Percentiles rank a stretch among this genome's conserved stretches.
phyloP scores from a whole-genome alignment of 208 protist genomes.

The Naegleria fowleri region DNA sequence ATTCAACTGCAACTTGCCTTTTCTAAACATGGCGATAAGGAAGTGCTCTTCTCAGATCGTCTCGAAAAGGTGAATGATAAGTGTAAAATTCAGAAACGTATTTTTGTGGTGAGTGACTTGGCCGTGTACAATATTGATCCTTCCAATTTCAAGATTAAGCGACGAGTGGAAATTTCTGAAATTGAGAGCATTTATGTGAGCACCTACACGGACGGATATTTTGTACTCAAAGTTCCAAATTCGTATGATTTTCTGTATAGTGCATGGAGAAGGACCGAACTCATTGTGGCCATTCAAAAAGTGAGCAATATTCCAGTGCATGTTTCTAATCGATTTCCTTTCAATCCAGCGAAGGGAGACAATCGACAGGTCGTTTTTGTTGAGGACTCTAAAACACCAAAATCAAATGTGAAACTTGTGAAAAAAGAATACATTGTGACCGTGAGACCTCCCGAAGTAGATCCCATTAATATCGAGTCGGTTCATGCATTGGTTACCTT shows the following conservation, averaged over 20 bases:
- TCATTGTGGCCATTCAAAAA: not conserved
- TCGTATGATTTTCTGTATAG: not conserved
- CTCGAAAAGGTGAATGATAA: not conserved
- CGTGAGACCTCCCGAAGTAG: not conserved
- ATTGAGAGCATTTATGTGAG: not conserved
- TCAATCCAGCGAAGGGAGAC: not conserved
- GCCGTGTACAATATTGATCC: not conserved
- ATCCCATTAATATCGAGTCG: not conserved
- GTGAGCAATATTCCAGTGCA: not conserved
- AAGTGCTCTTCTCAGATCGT: not conserved
- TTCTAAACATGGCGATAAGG: not conserved
- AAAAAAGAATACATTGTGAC: not conserved
- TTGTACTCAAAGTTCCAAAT: not conserved
- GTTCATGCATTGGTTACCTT: not conserved
- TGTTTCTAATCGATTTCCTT: not conserved
- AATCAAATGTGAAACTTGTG: not conserved
- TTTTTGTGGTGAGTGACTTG: not conserved
- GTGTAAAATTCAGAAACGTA: not conserved
- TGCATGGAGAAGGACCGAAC: not conserved
- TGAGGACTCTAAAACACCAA: not conserved
- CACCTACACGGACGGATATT: not conserved
- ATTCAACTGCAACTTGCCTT: not conserved
- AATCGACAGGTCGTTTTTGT: not conserved
- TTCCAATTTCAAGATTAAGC: not conserved
- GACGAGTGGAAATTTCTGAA: not conserved